phyloP scores from a whole-genome alignment of 495 filamentous ascomycete genomes.

The Hypoxylon lienhwacheense region DNA sequence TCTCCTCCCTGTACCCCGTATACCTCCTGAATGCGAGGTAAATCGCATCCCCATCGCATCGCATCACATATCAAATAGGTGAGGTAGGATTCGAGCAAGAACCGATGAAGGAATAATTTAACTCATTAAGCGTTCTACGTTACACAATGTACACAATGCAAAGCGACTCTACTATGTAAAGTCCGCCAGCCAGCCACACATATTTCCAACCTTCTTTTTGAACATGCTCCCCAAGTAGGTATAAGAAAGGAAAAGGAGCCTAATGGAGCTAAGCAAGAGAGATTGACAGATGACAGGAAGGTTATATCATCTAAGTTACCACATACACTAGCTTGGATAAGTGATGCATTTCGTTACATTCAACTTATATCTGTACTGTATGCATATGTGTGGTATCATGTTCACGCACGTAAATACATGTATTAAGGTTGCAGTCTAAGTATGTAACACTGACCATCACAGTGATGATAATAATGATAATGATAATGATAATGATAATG shows the following conservation, averaged over 20 bases:
- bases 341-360: too few species aligned
- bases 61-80: slow-evolving; percentile 21
- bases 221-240: slow-evolving; percentile 2
- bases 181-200: slow-evolving; percentile 23
- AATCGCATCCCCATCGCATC: too few species aligned
- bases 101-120: slow-evolving; percentile 18
- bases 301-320: too few species aligned
- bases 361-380: too few species aligned
- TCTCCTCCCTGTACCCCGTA: too few species aligned
- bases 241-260: slow-evolving; percentile 12
- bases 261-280: slow-evolving; percentile 1
- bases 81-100: slow-evolving; percentile 16
- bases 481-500: background rate
- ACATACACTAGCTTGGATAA: too few species aligned
- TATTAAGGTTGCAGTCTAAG: slow-evolving; percentile 10
- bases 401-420: background rate
- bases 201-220: slow-evolving; percentile 4
- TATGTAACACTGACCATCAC: too few species aligned
- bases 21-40: too few species aligned
- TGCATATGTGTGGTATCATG: too few species aligned
- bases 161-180: slow-evolving; percentile 20
- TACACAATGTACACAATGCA: slow-evolving; percentile 38
- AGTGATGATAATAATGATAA: too few species aligned
- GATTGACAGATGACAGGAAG: too few species aligned
- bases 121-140: slow-evolving; percentile 11